Evolutionary conservation across 192 early-diverging fungal species (phyloP).

Genomic region (Mortierella antarctica): DNA sequence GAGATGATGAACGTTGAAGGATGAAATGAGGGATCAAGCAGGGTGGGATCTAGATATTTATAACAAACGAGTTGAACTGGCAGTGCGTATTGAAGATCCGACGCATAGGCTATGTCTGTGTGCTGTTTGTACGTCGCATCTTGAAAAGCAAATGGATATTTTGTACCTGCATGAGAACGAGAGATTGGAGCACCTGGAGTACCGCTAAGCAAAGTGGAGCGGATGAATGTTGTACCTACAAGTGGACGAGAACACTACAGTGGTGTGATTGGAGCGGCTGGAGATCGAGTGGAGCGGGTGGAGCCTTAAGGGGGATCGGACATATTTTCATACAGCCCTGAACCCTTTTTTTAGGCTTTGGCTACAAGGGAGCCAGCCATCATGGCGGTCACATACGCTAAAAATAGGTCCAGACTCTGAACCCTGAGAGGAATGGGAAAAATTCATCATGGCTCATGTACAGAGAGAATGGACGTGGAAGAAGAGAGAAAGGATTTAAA

Average conservation of each 20-base stretch:
- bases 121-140: conserved; percentile 4
- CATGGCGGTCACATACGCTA: too few species aligned
- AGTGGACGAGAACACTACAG: background rate
- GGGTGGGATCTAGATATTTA: conserved; percentile 6
- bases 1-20: background rate
- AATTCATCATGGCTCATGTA: too few species aligned
- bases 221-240: conserved; percentile 11
- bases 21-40: background rate
- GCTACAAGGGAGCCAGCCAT: too few species aligned
- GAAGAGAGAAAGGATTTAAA: too few species aligned
- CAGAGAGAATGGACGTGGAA: too few species aligned
- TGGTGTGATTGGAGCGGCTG: background rate
- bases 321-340: too few species aligned
- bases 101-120: conserved; percentile 7
- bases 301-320: conserved; percentile 5
- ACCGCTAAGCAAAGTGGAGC: conserved; percentile 1
- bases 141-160: conserved; percentile 5
- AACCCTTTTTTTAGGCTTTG: too few species aligned
- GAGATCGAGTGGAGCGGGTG: too few species aligned
- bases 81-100: conserved; percentile 10
- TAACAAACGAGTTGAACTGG: background rate
- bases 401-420: too few species aligned
- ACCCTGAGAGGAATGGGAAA: too few species aligned
- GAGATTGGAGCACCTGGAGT: conserved; percentile 8
- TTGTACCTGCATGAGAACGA: conserved; percentile 11